Evolutionary conservation across 306 rosid genomes (phyloP), one percentile per base, ranked within the genome.

Genomic region (Inga leiocalycina): DNA sequence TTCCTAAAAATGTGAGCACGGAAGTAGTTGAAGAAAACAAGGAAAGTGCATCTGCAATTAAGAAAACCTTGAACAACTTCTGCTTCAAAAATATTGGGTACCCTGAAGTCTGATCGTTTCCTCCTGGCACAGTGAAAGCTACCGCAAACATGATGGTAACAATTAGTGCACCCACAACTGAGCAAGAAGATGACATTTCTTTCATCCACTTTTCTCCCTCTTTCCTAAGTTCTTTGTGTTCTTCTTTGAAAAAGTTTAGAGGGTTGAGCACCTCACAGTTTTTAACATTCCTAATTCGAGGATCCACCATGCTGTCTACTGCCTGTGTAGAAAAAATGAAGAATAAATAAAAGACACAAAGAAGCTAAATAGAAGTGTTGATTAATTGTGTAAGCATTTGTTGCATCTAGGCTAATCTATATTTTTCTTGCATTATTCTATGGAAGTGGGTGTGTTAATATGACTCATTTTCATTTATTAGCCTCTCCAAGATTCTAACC

Each of bases 211-310:
- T 20, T 19, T 52, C 56, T 4, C 56, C 17, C 3, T 12, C 20
- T 3, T 13, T 15, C 56, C 56, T 49, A 4, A 49, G 19, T 15
- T 15, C 56, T 15, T 49, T 15, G 56, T 49, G 20, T 4, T 15
- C 13, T 49, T 16, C 7, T 52, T 52, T 52, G 59, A 52, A 17
- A 52, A 5, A 4, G 2, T 52, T 20, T 5, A 4, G n/a, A 17
- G 59, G 22, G 1, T 15, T 17, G 1, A 52, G 27, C 8, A 6
- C n/a, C n/a, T 52, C 3, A 0, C 3, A 0, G 3, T 52, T 52
- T 52, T 0, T 0, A 52, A 6, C 0, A 16, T 0, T 0, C 59
- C n/a, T 52, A 17, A 0, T 0, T 16, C 0, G 2, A 5, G 22
- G n/a, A 17, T 52, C n/a, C 59, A 17, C 9, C n/a, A 52, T 17